Evolutionary conservation across 2,329 filamentous ascomycete genomes (phyloP), one percentile per base, ranked within the genome.

Genomic region (Chaetomium olivaceum): DNA sequence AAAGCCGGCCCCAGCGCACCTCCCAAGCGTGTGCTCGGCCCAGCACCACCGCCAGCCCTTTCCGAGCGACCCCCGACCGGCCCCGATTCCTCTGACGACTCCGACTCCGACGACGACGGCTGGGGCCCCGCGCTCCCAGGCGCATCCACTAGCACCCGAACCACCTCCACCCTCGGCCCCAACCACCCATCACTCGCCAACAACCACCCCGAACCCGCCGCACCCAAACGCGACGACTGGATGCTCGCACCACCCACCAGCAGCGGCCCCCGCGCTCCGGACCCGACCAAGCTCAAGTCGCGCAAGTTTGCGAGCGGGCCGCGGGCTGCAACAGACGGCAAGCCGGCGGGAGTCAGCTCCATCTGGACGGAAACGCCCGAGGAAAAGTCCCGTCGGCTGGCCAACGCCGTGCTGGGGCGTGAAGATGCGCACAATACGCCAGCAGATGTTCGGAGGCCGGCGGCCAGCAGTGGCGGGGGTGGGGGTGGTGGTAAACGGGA

Each of bases 341-440:
- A 72, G 31, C 67, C 67, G 21, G 80, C 80, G 68, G 83, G 83
- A 14, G 83, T 92, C 55, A 85, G 86, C 73, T 87, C 87, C 25
- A 87, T 94, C 52, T 98, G 94, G 94, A 93, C 92, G 0, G 94
- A 98, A 77, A 97, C 92, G 9, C 91, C 92, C 0, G 91, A 94
- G 75, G 86, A 97, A 78, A 96, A 96, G 77, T 87, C 91, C 65
- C 89, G 90, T 76, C 85, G 92, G 48, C 79, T 97, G 25, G 89
- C 90, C 71, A 88, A 96, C 75, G 87, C 95, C 61, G 90, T 96
- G 12, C 85, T 97, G 71, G 93, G 93, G 0, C 86, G 93, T 2
- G 79, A 80, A 21, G 78, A 79, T 29, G 77, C 82, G 3, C 62
- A 68, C 51, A 50, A 59, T 36, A 25, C 63, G 52, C 29, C 23